Conservation (phyloP, 1,284 basidiomycete species). For the Phellopilus nigrolimitatus region DNA sequence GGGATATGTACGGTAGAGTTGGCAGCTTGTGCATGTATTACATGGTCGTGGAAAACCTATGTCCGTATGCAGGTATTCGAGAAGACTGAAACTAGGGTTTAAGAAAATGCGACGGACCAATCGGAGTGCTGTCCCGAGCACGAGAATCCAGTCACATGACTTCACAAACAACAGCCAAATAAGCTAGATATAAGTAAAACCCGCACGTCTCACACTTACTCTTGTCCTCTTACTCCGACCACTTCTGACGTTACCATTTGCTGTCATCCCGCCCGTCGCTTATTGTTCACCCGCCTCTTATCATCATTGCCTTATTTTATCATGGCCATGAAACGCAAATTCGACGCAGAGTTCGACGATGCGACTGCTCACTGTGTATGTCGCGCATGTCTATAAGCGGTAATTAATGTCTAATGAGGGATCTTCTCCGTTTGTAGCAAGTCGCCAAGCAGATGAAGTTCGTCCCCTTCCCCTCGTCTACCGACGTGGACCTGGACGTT, state of each 20-base stretch:
- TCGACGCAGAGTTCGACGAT: conserved; percentile 54
- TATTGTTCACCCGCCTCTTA: conserved; percentile 18
- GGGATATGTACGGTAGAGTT: neutral
- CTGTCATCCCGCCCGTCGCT: conserved; percentile 27
- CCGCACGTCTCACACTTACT: neutral
- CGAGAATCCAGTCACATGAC: too few relatives aligned
- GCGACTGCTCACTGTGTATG: conserved; percentile 40
- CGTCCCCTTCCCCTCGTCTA: conserved; percentile 61
- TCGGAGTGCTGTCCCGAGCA: too few relatives aligned
- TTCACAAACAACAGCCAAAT: neutral
- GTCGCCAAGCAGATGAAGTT: conserved; percentile 66
- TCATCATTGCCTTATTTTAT: conserved; percentile 24
- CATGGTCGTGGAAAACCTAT: too few relatives aligned
- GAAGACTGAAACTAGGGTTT: too few relatives aligned
- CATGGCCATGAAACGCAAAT: conserved; percentile 69
- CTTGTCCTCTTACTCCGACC: neutral
- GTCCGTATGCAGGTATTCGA: too few relatives aligned
- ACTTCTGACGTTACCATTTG: neutral
- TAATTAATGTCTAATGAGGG: conserved; percentile 15
- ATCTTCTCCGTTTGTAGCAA: conserved; percentile 29
- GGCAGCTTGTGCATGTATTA: too few relatives aligned
- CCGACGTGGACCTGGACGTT: conserved; percentile 70
- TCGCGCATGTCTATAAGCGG: conserved; percentile 24
- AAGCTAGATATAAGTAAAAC: neutral
- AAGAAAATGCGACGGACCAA: too few relatives aligned